Percentiles rank a stretch among this genome's conserved stretches.
These are phyloP conservation scores for Saturnispora mendoncae DNA, from an alignment of 805 yeast genomes.

Conservation along the genomic window DNA sequence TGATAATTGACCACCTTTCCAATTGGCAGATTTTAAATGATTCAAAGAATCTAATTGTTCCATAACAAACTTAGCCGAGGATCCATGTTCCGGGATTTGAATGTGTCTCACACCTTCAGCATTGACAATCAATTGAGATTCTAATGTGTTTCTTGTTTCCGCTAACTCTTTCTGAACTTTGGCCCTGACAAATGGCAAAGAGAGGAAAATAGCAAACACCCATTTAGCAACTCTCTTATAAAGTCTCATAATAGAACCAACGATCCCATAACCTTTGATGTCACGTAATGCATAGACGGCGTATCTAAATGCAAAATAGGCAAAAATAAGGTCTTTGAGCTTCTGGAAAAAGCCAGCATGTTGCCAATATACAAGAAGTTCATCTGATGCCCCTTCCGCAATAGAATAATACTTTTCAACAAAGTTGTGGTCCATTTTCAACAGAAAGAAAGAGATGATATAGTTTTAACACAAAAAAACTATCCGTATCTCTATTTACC, in stretches of 20 bases:
- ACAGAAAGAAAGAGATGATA: background rate
- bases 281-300: conserved; percentile 2
- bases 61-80: conserved; percentile 38
- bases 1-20: conserved; percentile 80
- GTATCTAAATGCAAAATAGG: conserved; percentile 10
- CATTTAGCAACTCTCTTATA: conserved; percentile 9
- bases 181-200: conserved; percentile 32
- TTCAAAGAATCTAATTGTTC: conserved; percentile 43
- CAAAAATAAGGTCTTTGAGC: conserved; percentile 15
- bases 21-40: conserved; percentile 51
- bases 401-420: background rate
- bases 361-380: background rate
- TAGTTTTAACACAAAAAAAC: too few species aligned
- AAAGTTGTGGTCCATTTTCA: background rate
- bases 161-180: conserved; percentile 56
- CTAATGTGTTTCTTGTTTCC: conserved; percentile 40
- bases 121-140: conserved; percentile 48
- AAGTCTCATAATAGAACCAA: conserved; percentile 8
- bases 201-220: conserved; percentile 14
- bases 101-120: conserved; percentile 37
- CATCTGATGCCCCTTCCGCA: background rate
- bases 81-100: conserved; percentile 52
- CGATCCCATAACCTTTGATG: conserved; percentile 23
- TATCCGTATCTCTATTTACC: too few species aligned
- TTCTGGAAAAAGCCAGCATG: conserved; percentile 3